phyloP scores from a whole-genome alignment of 352 stramenopile genomes.

The Phytophthora sp. region DNA sequence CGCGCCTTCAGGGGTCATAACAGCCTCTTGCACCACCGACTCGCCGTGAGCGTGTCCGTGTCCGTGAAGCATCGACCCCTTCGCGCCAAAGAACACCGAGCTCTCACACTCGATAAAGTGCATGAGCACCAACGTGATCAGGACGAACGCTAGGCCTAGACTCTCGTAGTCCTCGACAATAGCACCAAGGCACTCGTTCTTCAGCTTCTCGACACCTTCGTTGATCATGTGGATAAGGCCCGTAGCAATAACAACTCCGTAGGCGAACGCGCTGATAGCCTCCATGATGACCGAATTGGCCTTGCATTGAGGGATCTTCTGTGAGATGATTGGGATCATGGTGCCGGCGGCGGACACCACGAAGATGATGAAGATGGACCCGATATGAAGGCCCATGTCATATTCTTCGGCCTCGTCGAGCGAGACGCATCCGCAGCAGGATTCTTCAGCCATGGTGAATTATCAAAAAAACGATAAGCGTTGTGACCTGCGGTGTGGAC shows the following conservation, averaged over 20 bases:
- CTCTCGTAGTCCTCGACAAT: slow-evolving; percentile 61
- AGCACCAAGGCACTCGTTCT: slow-evolving; percentile 54
- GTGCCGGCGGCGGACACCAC: slow-evolving; percentile 48
- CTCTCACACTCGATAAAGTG: slow-evolving; percentile 74
- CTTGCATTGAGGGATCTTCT: slow-evolving; percentile 38
- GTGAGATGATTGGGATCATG: slow-evolving; percentile 50
- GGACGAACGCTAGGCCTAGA: slow-evolving; percentile 59
- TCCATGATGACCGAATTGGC: slow-evolving; percentile 56
- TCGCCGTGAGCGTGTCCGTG: slow-evolving; percentile 42
- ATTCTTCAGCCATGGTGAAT: slow-evolving; percentile 39
- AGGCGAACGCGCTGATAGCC: slow-evolving; percentile 61
- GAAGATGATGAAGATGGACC: slow-evolving; percentile 63
- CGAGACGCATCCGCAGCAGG: slow-evolving; percentile 48
- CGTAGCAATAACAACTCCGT: slow-evolving; percentile 71
- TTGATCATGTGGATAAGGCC: slow-evolving; percentile 80
- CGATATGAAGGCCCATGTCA: slow-evolving; percentile 55
- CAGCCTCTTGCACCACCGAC: slow-evolving; percentile 3
- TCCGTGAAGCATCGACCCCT: slow-evolving; percentile 30
- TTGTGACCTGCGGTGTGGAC: background rate
- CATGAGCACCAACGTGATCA: slow-evolving; percentile 71
- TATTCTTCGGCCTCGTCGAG: slow-evolving; percentile 46
- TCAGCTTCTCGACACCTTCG: slow-evolving; percentile 62
- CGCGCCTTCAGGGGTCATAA: slow-evolving; percentile 13
- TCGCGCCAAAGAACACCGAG: slow-evolving; percentile 50
- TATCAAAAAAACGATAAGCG: background rate